Evolutionary conservation across 768 basidiomycete species (phyloP).

Genomic region (Trichaptum fuscoviolaceum): DNA sequence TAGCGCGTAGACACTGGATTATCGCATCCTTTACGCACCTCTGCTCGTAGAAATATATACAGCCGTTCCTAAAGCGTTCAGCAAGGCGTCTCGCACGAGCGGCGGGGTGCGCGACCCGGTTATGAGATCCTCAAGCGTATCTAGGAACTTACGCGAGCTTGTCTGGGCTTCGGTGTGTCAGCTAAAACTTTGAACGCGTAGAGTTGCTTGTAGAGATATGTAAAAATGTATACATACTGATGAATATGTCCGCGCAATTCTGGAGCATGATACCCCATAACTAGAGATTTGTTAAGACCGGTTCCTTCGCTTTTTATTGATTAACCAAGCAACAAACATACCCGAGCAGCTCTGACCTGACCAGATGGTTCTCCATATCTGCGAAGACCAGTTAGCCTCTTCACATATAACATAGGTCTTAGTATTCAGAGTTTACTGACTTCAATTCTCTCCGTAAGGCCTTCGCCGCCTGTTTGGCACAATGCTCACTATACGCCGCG

Average conservation of each 20-base stretch:
- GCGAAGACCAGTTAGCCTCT: slow-evolving; percentile 14
- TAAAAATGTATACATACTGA: slow-evolving; percentile 28
- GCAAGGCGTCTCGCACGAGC: slow-evolving; percentile 73
- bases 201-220: no score
- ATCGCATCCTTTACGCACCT: neutral
- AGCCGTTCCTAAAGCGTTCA: slow-evolving; percentile 79
- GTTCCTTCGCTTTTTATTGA: neutral
- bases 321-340: slow-evolving; percentile 28
- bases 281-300: slow-evolving; percentile 27
- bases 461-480: slow-evolving; percentile 79
- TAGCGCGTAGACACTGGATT: no score
- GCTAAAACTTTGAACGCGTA: neutral
- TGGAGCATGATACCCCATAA: slow-evolving; percentile 89
- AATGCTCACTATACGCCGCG: slow-evolving; percentile 62
- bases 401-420: slow-evolving; percentile 15
- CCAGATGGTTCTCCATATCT: slow-evolving; percentile 73
- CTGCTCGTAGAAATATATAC: slow-evolving; percentile 42
- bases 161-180: slow-evolving; percentile 38
- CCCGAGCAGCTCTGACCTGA: slow-evolving; percentile 72
- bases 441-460: slow-evolving; percentile 86
- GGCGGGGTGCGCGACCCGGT: slow-evolving; percentile 59
- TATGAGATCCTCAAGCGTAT: slow-evolving; percentile 72
- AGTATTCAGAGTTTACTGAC: slow-evolving; percentile 31
- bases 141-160: slow-evolving; percentile 70
- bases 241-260: slow-evolving; percentile 70